phyloP scores from a whole-genome alignment of 1,139 yeast species.

The Saccharomyces hybrid region DNA sequence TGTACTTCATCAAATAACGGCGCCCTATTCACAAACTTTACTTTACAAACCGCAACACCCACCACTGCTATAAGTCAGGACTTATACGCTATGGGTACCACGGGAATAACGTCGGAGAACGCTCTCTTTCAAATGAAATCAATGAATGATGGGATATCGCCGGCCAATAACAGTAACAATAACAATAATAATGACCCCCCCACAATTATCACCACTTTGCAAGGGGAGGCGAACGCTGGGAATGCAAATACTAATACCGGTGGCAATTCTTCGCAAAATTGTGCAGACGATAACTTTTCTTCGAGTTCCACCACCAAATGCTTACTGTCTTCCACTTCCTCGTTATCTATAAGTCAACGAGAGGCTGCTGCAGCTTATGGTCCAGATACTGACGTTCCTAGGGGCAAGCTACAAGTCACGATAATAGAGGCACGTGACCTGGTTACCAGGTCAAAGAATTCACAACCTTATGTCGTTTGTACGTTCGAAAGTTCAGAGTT shows the following conservation, averaged over 20 bases:
- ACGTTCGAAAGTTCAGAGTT: conserved; percentile 90
- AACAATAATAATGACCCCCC: conserved; percentile 11
- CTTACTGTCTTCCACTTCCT: not conserved
- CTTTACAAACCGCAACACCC: conserved; percentile 38
- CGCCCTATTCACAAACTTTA: conserved; percentile 24
- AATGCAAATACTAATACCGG: not conserved
- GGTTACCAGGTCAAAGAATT: conserved; percentile 42
- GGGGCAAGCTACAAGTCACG: conserved; percentile 75
- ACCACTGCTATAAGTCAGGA: conserved; percentile 60
- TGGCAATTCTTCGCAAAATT: too few relatives aligned
- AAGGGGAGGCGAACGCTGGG: not conserved
- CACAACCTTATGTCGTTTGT: conserved; percentile 87
- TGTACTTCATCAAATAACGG: not conserved
- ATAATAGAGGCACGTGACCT: conserved; percentile 75
- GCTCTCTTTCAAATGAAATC: conserved; percentile 30
- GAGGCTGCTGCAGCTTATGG: not conserved
- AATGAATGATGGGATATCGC: conserved; percentile 15
- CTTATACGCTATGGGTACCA: conserved; percentile 64
- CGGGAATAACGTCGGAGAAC: conserved; percentile 41
- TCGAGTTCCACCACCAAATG: not conserved
- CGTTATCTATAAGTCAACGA: not conserved
- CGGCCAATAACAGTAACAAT: conserved; percentile 5
- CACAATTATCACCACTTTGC: conserved; percentile 13
- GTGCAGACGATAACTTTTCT: conserved; percentile 6
- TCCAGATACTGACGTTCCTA: conserved; percentile 42